Evolutionary conservation across 2,329 filamentous ascomycete species (phyloP).

Genomic region (Emericellopsis cladophorae): DNA sequence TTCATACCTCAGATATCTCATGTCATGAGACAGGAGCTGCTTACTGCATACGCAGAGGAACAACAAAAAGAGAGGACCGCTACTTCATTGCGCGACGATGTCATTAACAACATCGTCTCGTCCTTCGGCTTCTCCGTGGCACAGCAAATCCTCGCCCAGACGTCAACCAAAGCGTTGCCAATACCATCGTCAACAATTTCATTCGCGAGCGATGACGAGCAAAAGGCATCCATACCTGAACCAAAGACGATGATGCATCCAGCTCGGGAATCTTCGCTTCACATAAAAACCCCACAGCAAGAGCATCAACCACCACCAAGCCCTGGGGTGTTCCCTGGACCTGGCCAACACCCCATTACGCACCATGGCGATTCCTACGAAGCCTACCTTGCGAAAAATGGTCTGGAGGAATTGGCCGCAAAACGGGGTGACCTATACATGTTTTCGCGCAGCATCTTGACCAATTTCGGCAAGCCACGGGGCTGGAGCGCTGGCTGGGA

Average conservation of each 20-base stretch:
- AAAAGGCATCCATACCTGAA: slow-evolving; percentile 50
- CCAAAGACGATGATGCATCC: slow-evolving; percentile 62
- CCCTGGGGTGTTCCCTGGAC: slow-evolving; percentile 39
- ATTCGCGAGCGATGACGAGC: slow-evolving; percentile 31
- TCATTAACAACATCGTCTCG: slow-evolving; percentile 62
- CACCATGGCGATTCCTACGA: slow-evolving; percentile 25
- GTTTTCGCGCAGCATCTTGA: slow-evolving; percentile 67
- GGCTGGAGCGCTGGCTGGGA: slow-evolving; percentile 72
- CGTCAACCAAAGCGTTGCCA: slow-evolving; percentile 53
- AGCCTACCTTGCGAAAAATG: slow-evolving; percentile 43
- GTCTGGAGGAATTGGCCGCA: slow-evolving; percentile 72
- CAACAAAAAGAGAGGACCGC: slow-evolving; percentile 14
- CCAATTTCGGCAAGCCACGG: slow-evolving; percentile 56
- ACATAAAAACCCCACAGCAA: slow-evolving; percentile 18
- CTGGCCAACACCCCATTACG: slow-evolving; percentile 23
- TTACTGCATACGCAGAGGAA: slow-evolving; percentile 37
- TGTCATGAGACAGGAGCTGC: slow-evolving; percentile 67
- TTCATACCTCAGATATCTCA: slow-evolving; percentile 75
- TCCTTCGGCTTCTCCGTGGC: slow-evolving; percentile 70
- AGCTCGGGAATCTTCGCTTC: slow-evolving; percentile 49
- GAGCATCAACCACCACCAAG: slow-evolving; percentile 26
- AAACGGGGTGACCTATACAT: slow-evolving; percentile 71
- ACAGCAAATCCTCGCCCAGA: slow-evolving; percentile 66
- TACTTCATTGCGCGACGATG: slow-evolving; percentile 28
- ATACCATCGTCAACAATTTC: slow-evolving; percentile 48